Base-by-base conservation (phyloP, 805 yeast genomes). In the Clavispora asparagi region DNA sequence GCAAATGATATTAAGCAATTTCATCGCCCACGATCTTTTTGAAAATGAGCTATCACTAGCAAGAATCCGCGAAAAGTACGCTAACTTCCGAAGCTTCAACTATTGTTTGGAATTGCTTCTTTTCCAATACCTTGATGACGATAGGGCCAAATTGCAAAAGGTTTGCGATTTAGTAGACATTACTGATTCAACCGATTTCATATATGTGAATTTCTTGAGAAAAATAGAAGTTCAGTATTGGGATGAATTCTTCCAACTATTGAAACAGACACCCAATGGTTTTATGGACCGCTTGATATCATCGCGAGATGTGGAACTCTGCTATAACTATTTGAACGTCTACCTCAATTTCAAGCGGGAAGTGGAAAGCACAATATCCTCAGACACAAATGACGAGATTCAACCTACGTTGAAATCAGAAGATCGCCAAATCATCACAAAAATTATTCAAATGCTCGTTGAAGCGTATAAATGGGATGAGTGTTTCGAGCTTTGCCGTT, bases 141-240 rank as follows among this genome's bases (percentile, higher is more conserved):
- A 42, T 1, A 39, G 36, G 17, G 42, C 32, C 14, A 9, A 17
- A 4, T 40, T 54, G 33, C 43, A 29, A 5, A 46, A 32, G 17
- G 49, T 54, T n/a, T 44, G 44, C 27, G 43, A 42, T 14, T 52
- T 67, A 28, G 55, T 66, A 3, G 49, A 56, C 31, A 39, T 32
- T 17, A 47, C 45, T 16, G 44, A 44, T 8, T 43, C 49, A 11
- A 52, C 60, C 6, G 67, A 64, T 44, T 56, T 57, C 5, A 70
- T 79, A n/a, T 73, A 71, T 44, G 66, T 78, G 40, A 78, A 75
- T 49, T 79, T 84, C 53, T 76, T 83, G 30, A 63, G 86, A 29
- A 81, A 81, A 49, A 80, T 79, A 13, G 86, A 81, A 54, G 70
- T 75, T 41, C 71, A 67, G 36, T 76, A 76, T 56, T 81, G 86